Conservation (phyloP, 352 stramenopile species). For the Phytophthora sp. region DNA sequence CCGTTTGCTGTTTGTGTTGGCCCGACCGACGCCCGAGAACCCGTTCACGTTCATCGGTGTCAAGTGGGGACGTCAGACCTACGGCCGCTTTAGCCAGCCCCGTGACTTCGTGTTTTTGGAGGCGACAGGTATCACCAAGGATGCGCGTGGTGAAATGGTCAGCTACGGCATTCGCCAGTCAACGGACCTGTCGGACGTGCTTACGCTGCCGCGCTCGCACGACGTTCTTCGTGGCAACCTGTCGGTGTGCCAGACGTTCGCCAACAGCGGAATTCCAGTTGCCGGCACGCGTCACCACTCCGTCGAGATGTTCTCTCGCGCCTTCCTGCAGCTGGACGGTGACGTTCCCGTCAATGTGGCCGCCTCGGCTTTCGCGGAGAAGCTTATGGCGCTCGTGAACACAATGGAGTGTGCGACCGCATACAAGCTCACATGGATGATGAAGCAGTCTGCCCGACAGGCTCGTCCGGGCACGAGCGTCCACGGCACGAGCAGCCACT, state of each 20-base stretch:
- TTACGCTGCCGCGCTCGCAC: constrained; percentile 34
- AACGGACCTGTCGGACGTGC: constrained; percentile 30
- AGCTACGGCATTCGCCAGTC: constrained; percentile 46
- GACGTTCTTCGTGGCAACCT: constrained; percentile 40
- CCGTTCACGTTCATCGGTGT: constrained; percentile 55
- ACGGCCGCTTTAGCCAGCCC: constrained; percentile 42
- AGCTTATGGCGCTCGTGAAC: constrained; percentile 38
- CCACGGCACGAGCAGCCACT: constrained; percentile 31
- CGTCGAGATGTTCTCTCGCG: constrained; percentile 51
- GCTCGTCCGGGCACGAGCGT: constrained; percentile 15
- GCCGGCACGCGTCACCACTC: constrained; percentile 30
- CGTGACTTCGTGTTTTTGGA: constrained; percentile 64
- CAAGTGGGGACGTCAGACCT: constrained; percentile 50
- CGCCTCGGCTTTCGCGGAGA: constrained; percentile 33
- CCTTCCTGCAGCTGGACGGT: constrained; percentile 42
- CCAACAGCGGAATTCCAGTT: constrained; percentile 25
- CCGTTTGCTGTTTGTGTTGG: constrained; percentile 42
- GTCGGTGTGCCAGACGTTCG: constrained; percentile 46
- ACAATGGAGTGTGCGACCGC: constrained; percentile 46
- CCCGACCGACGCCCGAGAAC: constrained; percentile 33
- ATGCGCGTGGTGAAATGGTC: constrained; percentile 34
- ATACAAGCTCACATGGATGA: constrained; percentile 54
- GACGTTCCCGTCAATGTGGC: constrained; percentile 43
- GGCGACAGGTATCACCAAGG: constrained; percentile 40
- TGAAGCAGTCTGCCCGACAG: constrained; percentile 31